Evolutionary conservation across 2,329 filamentous ascomycete species (phyloP), one percentile per base, ranked within the genome.

Genomic region (Fusarium paranaense): DNA sequence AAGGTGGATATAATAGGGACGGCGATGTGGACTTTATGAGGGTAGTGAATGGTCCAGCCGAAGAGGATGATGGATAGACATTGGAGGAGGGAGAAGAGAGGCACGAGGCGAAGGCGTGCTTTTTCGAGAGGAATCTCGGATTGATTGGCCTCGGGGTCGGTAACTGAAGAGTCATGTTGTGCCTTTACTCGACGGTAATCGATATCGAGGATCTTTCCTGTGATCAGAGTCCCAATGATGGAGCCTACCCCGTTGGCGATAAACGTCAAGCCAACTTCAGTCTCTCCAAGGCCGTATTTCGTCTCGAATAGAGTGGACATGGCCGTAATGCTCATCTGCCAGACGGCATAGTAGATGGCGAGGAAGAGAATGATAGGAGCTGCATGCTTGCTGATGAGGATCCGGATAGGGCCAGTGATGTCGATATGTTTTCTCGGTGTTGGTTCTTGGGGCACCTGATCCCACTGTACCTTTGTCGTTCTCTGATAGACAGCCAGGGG

Each of bases 201-300:
- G 18, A 78, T 65, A 69, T 90, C 86, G 0, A 90, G 82, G 35
- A 90, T 81, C 58, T 85, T 88, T 20, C 89, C 88, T 0, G 85
- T 88, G 13, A 87, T 75, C 0, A 89, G 78, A 0, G 87, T 89
- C 1, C 88, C 88, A 4, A 88, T 76, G 71, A 90, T 88, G 20
- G 86, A 88, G 1, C 89, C 88, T 0, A 85, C 83, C 0, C 89
- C 89, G 27, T 89, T 89, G 25, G 87, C 86, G 2, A 90, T 85
- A 67, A 89, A 90, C 0, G 86, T 86, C 3, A 89, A 78, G 0
- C 87, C 87, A 16, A 87, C 85, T 47, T 88, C 81, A 5, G 82
- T 84, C 64, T 86, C 85, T 6, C 65, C 77, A 1, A 88, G 80
- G 9, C 80, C 80, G 66, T 89, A 89, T 5, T 72, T 75, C 1